Base-by-base conservation (phyloP, 1,284 basidiomycete genomes). In the Fistulina hepatica region DNA sequence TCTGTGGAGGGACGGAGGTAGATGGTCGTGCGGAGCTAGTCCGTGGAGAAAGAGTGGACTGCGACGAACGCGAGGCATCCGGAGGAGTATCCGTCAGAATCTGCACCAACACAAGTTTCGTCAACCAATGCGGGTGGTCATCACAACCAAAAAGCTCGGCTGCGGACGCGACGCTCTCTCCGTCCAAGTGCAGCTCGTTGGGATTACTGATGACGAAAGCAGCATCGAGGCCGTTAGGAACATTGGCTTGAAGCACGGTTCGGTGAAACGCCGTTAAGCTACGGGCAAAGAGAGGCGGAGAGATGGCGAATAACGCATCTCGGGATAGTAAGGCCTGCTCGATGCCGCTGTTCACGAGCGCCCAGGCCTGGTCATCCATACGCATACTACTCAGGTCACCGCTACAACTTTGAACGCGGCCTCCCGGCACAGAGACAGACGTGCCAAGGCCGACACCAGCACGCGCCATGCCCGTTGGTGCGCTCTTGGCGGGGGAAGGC, bases 71-170 rank as follows among this genome's bases (percentile, higher is more conserved):
- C 20, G 3, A 48, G 42, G 33, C 40, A 43, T 21, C 37, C 24
- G 17, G 61, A 60, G 0, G 61, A 61, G 47, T 78, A 76, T 1
- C 66, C 11, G 72, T 73, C 6, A 85, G 64, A 6, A 85, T 69
- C 51, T 83, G 80, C 35, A 76, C 55, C 2, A 88, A 55, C 6
- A 88, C 59, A 8, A 80, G 54, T 45, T 72, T 76, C 5, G 84
- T 86, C 27, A 88, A 58, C 82, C 82, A 88, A 52, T 88, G 80
- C 2, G 82, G 81, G 25, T 63, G 64, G 4, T 76, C 72, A 24
- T 81, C 76, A 42, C 61, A 76, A 5, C 83, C 82, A 45, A 81
- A 72, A 25, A 85, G 67, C 28, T 31, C 19, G 10, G 63, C 59
- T 39, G 49, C 39, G 48, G 54, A 52, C 8, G 42, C 10, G 46